phyloP scores from a whole-genome alignment of 1,284 basidiomycete species.

The Cryptococcus deneoformans region DNA sequence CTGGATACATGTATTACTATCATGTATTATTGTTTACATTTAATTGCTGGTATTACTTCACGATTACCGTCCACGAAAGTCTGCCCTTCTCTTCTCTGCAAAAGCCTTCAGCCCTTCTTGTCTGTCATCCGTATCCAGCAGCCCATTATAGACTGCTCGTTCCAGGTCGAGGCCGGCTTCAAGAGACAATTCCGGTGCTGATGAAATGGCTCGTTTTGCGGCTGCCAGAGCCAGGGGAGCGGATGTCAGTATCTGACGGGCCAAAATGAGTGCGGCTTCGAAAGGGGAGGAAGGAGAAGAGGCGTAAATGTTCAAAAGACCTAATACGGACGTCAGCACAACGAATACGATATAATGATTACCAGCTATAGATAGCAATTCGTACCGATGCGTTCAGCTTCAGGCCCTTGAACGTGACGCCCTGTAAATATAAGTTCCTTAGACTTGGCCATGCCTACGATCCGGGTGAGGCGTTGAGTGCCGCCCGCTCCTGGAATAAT shows the following conservation, averaged over 20 bases:
- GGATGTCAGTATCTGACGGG: constrained; percentile 37
- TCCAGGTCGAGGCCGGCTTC: constrained; percentile 86
- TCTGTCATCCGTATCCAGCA: constrained; percentile 76
- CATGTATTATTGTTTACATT: neutral
- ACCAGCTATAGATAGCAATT: neutral
- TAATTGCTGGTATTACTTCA: neutral
- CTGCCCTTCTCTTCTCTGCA: constrained; percentile 77
- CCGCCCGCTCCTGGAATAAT: constrained; percentile 97
- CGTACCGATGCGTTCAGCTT: constrained; percentile 75
- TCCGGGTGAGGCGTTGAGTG: constrained; percentile 77
- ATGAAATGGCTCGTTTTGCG: constrained; percentile 83
- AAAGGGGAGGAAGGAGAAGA: constrained; percentile 35
- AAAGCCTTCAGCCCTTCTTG: constrained; percentile 84
- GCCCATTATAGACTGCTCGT: constrained; percentile 75
- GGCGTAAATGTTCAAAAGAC: constrained; percentile 57
- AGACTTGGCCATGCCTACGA: constrained; percentile 76
- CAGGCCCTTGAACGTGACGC: constrained; percentile 59
- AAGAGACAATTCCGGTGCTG: constrained; percentile 70
- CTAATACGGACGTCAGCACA: constrained; percentile 6
- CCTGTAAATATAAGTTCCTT: constrained; percentile 87
- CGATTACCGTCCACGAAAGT: constrained; percentile 63
- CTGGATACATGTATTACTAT: neutral
- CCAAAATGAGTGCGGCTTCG: constrained; percentile 28
- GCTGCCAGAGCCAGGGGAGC: constrained; percentile 85
- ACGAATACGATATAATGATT: neutral